Percentiles rank a stretch among this genome's conserved stretches.
Conservation (phyloP, 1,284 basidiomycete genomes). For the Gomphus bonarii region DNA sequence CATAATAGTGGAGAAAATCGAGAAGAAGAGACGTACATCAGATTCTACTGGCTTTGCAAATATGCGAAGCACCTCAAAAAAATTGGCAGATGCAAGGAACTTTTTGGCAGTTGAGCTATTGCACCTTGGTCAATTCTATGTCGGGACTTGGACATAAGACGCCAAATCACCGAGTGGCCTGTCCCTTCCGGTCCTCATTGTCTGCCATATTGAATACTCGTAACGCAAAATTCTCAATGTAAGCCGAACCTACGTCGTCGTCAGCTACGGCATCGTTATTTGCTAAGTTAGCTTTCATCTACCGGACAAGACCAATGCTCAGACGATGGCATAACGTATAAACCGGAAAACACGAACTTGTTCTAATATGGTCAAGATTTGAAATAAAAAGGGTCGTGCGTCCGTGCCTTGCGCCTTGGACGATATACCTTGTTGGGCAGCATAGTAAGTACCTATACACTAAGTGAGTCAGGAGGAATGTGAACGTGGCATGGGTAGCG, state of each 20-base stretch:
- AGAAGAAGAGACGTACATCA: conserved; percentile 21
- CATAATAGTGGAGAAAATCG: neutral
- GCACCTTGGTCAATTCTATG: conserved; percentile 10
- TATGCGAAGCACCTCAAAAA: conserved; percentile 72
- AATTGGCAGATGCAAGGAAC: conserved; percentile 81
- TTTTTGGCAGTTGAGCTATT: conserved; percentile 74
- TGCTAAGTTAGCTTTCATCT: conserved; percentile 68
- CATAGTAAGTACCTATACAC: conserved; percentile 75
- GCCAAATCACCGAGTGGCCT: conserved; percentile 52
- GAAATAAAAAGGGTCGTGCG: conserved; percentile 63
- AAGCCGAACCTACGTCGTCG: conserved; percentile 76
- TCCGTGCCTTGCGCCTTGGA: conserved; percentile 43
- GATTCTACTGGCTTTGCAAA: conserved; percentile 54
- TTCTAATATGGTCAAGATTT: conserved; percentile 74
- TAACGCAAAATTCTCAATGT: conserved; percentile 91
- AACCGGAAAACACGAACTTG: conserved; percentile 26
- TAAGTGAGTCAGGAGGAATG: conserved; percentile 7
- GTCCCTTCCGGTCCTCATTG: conserved; percentile 76
- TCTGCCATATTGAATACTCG: conserved; percentile 86
- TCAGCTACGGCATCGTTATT: conserved; percentile 76
- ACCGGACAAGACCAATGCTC: neutral
- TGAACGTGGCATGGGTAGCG: conserved; percentile 13
- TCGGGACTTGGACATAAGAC: neutral
- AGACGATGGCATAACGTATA: neutral
- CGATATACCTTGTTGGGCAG: conserved; percentile 78